Evolutionary conservation across 73 alveolate species (phyloP), one percentile per base, ranked within the genome.

Genomic region (Symbiodinium pilosum): DNA sequence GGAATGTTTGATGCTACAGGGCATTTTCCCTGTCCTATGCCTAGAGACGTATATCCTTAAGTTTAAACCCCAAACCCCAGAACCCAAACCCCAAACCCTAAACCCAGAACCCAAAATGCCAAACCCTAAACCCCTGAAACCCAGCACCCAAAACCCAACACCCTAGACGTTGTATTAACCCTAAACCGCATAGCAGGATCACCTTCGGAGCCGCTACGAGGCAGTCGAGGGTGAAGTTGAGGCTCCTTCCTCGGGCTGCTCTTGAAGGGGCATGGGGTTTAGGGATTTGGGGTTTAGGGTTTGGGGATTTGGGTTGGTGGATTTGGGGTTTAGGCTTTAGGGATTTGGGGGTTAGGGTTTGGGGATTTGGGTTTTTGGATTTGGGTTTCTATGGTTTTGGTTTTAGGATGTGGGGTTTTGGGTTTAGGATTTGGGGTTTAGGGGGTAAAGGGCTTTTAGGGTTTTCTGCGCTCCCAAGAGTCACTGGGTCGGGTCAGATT

Each of bases 201-300:
- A 32, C 38, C 51, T 89, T 30, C 95, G 87, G 40, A 64, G 95
- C 75, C 75, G 75, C 73, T 68, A 89, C 51, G 95, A 89, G 44
- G 95, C 87, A 28, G 52, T 89, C 52, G 87, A n/a, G 52, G 95
- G 95, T 8, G 87, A 69, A 21, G 95, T 89, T 7, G 87, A 89
- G 95, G 95, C 52, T 12, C 3, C 73, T 34, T 7, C 75, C 28
- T 3, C 11, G 32, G 75, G 75, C n/a, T n/a, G n/a, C n/a, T n/a
- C n/a, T n/a, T n/a, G n/a, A n/a, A n/a, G n/a, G n/a, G n/a, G n/a
- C n/a, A n/a, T n/a, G n/a, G n/a, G n/a, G n/a, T n/a, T 56, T 4
- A 21, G 26, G 26, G 34, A 20, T 18, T 47, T 47, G 14, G 59
- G 59, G 59, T 47, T 47, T 47, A 47, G 59, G 59, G 59, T 47